phyloP scores from a whole-genome alignment of 345 rosid species.

The Dimocarpus longan region DNA sequence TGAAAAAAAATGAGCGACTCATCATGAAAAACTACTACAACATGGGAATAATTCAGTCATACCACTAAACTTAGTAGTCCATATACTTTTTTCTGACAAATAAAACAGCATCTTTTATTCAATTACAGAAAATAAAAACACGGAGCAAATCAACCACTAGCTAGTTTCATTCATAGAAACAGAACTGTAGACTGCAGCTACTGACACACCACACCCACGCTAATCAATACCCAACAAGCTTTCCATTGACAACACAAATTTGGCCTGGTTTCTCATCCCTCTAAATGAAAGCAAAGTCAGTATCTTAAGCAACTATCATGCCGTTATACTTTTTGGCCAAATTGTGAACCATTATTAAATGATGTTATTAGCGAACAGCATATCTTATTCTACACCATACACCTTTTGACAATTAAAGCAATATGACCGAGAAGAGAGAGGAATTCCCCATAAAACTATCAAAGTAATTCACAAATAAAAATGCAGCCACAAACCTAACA shows the following conservation, averaged over 20 bases:
- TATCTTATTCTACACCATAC: background rate
- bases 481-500: background rate
- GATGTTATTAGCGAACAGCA: background rate
- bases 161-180: background rate
- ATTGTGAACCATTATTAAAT: background rate
- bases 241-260: background rate
- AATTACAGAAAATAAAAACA: background rate
- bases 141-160: background rate
- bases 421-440: background rate
- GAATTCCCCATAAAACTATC: background rate
- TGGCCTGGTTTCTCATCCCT: background rate
- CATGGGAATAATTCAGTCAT: background rate
- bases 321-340: background rate
- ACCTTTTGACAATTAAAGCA: background rate
- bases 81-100: background rate
- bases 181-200: background rate
- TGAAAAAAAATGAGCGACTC: constrained; percentile 33
- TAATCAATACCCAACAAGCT: background rate
- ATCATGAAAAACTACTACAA: constrained; percentile 9
- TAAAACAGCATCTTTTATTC: background rate
- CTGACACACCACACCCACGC: background rate
- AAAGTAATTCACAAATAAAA: background rate
- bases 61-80: constrained; percentile 1
- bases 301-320: background rate
- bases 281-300: background rate